Percentiles rank a stretch among this genome's conserved stretches.
Conservation (phyloP, 306 rosid species). For the Vigna angularis region DNA sequence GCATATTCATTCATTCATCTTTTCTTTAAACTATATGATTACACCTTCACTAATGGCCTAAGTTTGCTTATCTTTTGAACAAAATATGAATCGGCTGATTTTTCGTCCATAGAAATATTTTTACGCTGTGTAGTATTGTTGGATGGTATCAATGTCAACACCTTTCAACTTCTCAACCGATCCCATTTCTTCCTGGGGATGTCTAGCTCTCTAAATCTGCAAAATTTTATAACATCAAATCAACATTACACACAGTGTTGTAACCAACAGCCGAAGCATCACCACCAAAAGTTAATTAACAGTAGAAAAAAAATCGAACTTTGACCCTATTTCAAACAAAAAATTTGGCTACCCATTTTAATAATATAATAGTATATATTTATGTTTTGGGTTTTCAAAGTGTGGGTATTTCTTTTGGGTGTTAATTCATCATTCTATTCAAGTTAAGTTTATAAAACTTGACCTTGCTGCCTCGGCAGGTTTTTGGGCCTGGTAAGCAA, state of each 20-base stretch:
- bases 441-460: background rate
- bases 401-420: too few species aligned
- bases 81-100: background rate
- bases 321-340: too few species aligned
- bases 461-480: slow-evolving; percentile 79
- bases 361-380: too few species aligned
- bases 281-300: background rate
- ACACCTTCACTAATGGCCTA: background rate
- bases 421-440: background rate
- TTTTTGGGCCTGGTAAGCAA: slow-evolving; percentile 70
- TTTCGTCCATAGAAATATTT: background rate
- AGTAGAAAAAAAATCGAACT: too few species aligned
- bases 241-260: background rate
- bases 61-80: background rate
- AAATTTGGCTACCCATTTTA: too few species aligned
- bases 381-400: too few species aligned
- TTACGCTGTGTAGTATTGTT: slow-evolving; percentile 24
- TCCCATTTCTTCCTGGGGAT: slow-evolving; percentile 71
- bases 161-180: slow-evolving; percentile 71
- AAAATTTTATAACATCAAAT: background rate
- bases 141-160: slow-evolving; percentile 57
- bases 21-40: background rate
- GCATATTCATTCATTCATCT: background rate
- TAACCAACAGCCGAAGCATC: background rate
- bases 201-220: slow-evolving; percentile 76